These are phyloP conservation scores for Crassisporium funariophilum DNA, from an alignment of 768 basidiomycete genomes.

Conservation along the genomic window DNA sequence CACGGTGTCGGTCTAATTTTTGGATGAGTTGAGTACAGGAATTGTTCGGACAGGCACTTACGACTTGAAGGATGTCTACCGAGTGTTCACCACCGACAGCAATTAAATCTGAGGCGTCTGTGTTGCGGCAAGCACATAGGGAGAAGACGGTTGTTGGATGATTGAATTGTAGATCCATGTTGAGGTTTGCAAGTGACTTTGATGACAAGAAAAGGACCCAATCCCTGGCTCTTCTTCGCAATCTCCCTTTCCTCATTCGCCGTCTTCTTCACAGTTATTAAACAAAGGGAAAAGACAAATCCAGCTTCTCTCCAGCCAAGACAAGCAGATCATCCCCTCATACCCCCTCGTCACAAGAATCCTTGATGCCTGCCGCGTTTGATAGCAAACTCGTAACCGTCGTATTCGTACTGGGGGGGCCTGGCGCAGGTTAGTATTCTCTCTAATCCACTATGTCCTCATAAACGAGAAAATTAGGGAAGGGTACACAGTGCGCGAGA, in stretches of 20 bases:
- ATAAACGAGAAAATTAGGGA: slow-evolving; percentile 56
- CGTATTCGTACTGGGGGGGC: slow-evolving; percentile 94
- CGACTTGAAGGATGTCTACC: slow-evolving; percentile 68
- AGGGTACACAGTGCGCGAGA: slow-evolving; percentile 90
- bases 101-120: slow-evolving; percentile 68
- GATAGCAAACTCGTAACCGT: slow-evolving; percentile 78
- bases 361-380: slow-evolving; percentile 48
- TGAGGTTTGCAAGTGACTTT: slow-evolving; percentile 11
- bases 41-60: slow-evolving; percentile 34
- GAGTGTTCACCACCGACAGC: slow-evolving; percentile 76
- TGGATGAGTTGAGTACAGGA: slow-evolving; percentile 1
- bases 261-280: slow-evolving; percentile 57
- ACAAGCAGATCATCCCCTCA: slow-evolving; percentile 65
- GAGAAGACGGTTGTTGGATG: slow-evolving; percentile 64
- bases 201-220: slow-evolving; percentile 47
- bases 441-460: not conserved
- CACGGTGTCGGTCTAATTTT: slow-evolving; percentile 41
- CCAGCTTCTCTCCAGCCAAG: slow-evolving; percentile 65
- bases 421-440: slow-evolving; percentile 75
- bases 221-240: slow-evolving; percentile 62
- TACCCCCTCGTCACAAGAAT: slow-evolving; percentile 57
- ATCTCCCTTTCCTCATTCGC: slow-evolving; percentile 58
- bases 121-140: slow-evolving; percentile 62
- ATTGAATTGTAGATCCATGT: slow-evolving; percentile 61
- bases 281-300: slow-evolving; percentile 53